These are phyloP conservation scores for Chenopodium album DNA, from an alignment of 148 eudicot genomes.

Conservation along the genomic window DNA sequence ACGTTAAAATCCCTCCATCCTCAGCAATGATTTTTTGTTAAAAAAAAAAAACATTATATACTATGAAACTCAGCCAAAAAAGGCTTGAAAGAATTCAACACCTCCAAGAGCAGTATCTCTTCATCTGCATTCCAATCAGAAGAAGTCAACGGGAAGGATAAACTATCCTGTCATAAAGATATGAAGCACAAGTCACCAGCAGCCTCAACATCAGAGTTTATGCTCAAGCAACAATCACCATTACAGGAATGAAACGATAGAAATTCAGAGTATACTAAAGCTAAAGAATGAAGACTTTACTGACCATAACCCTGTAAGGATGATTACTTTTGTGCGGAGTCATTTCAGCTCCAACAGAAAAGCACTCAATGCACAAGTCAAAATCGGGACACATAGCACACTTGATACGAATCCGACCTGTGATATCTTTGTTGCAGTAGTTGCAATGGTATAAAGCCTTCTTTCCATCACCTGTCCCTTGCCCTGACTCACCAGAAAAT, in stretches of 20 bases:
- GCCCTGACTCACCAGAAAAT: conserved; percentile 32
- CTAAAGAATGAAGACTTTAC: conserved; percentile 21
- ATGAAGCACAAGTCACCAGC: not conserved
- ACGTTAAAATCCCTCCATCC: not conserved
- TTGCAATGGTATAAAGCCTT: conserved; percentile 70
- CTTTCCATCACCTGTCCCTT: conserved; percentile 56
- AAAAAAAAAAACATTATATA: not conserved
- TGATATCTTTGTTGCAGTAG: conserved; percentile 71
- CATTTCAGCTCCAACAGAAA: conserved; percentile 71
- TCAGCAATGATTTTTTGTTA: not conserved
- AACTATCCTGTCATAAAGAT: conserved; percentile 49
- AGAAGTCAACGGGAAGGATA: conserved; percentile 63
- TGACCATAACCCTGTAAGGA: conserved; percentile 69
- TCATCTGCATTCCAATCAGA: conserved; percentile 82
- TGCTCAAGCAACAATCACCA: not conserved
- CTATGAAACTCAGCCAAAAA: not conserved
- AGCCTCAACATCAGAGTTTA: not conserved
- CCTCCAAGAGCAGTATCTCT: conserved; percentile 74
- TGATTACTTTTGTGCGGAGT: conserved; percentile 70
- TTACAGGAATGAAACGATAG: not conserved
- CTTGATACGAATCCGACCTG: conserved; percentile 68
- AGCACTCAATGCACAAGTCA: conserved; percentile 70
- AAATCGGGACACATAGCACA: conserved; percentile 66
- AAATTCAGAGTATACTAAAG: not conserved
- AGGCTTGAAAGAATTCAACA: conserved; percentile 22